Base-by-base conservation (phyloP, 345 rosid genomes). In the Brassica incana region DNA sequence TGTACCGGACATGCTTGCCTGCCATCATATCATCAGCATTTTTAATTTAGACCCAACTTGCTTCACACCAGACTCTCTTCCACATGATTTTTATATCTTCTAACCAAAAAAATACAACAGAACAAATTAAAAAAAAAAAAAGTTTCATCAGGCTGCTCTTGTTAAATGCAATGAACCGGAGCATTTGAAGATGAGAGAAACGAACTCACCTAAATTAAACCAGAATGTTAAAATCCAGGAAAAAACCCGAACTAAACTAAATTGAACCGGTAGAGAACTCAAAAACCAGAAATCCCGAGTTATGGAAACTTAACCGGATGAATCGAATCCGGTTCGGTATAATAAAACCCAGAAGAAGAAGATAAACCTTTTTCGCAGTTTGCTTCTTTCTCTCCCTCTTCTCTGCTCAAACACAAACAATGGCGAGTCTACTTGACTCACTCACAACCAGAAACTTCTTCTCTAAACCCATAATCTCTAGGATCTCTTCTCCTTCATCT, bases 1-100 rank as follows among this genome's bases (percentile, higher is more conserved):
- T 86, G 87, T 85, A 91, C 38, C 83, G 77, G 32, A 71, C 90
- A 85, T 90, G 97, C 67, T 85, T 88, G 29, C 32, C 5, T 29
- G 32, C 38, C 38, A 35, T 35, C 38, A 35, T 5, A 35, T 35
- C 38, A 35, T 35, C 38, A 35, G 38, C 38, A 29, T 35, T 35
- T 6, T 6, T 35, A 35, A 35, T 35, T 35, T 35, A 35, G 38
- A 35, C 38, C 38, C 38, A 35, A 35, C 38, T 35, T 35, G 38
- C 38, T 35, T 35, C 38, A 35, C 38, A 35, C 38, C 38, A 35
- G 38, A 35, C 38, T 35, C 38, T 35, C 38, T 35, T 35, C 38
- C 38, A 35, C 43, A 38, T 6, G 43, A 38, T 38, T 38, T 8
- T 38, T 38, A 38, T 6, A 38, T 0, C 43, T 5, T 38, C 43